Base-by-base conservation (phyloP, 768 basidiomycete species). In the Boletus reticuloceps region DNA sequence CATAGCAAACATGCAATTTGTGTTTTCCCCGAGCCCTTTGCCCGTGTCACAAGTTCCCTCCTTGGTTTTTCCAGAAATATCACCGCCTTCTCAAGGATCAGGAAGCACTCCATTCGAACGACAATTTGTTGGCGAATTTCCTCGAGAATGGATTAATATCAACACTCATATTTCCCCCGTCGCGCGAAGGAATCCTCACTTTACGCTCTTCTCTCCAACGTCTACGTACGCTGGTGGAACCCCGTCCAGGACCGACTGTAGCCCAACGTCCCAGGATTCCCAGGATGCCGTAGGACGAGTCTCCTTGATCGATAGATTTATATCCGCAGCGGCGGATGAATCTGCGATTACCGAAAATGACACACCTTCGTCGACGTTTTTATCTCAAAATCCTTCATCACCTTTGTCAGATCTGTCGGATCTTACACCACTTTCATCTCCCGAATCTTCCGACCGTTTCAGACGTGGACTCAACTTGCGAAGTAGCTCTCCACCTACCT, bases 351-450 rank as follows among this genome's bases (percentile, higher is more conserved):
- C 50, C 12, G 47, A 55, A 36, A 48, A 49, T 34, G 36, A 42
- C 9, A 19, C 20, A 6, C 32, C 46, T 19, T 39, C 38, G 43
- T 47, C 49, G 38, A 45, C 34, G 2, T 34, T 48, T 39, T 12
- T 58, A 53, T 50, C 34, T 51, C 58, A 43, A 39, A 58, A 50
- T 17, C 61, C 44, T 50, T 64, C 53, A 8, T 67, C 71, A 9
- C 62, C 71, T 27, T 11, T 64, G 4, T 71, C 71, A 9, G 59
- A 62, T 51, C 47, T 67, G 42, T 71, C 69, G 8, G 63, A 65
- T 45, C 69, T 71, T 27, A 72, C 67, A 11, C 51, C 71, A 12
- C 50, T 72, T 25, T 65, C 69, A 49, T 71, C 69, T 59, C 58
- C 62, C 8, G 48, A 51, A 49, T 41, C 49, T 47, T 59, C 56